These are phyloP conservation scores for Hirsutella rhossiliensis DNA, from an alignment of 2,329 filamentous ascomycete species.

Conservation along the genomic window DNA sequence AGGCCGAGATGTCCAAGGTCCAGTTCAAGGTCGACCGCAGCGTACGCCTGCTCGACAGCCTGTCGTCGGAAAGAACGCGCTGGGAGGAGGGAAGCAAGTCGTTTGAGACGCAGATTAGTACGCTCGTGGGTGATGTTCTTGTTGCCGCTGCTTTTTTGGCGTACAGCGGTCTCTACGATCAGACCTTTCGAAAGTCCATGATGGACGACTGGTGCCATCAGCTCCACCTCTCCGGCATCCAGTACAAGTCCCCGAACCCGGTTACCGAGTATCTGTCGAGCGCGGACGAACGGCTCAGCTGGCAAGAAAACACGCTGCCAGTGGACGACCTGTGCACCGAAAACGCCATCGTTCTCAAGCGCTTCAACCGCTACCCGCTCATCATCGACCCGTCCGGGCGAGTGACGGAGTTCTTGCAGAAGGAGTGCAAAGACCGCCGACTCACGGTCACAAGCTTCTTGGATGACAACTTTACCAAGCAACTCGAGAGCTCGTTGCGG, in stretches of 20 bases:
- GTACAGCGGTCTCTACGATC: slow-evolving; percentile 93
- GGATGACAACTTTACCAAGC: slow-evolving; percentile 96
- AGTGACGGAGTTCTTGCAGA: slow-evolving; percentile 88
- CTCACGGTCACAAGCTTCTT: slow-evolving; percentile 96
- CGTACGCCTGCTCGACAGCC: slow-evolving; percentile 82
- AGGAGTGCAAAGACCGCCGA: slow-evolving; percentile 84
- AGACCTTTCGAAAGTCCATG: slow-evolving; percentile 96
- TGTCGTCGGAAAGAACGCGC: slow-evolving; percentile 82
- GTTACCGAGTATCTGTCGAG: slow-evolving; percentile 95
- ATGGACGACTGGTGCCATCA: slow-evolving; percentile 96
- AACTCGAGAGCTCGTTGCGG: slow-evolving; percentile 88
- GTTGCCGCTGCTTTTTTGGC: slow-evolving; percentile 95
- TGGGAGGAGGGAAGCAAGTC: slow-evolving; percentile 98
- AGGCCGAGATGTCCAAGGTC: slow-evolving; percentile 88
- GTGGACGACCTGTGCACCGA: slow-evolving; percentile 97
- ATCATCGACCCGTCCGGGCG: slow-evolving; percentile 97
- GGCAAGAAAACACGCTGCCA: slow-evolving; percentile 88
- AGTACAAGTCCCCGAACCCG: slow-evolving; percentile 86
- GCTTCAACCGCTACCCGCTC: slow-evolving; percentile 95
- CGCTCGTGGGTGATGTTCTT: slow-evolving; percentile 87
- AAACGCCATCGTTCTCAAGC: slow-evolving; percentile 92
- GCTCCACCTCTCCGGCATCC: slow-evolving; percentile 82
- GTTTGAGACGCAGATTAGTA: slow-evolving; percentile 95
- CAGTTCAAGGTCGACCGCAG: slow-evolving; percentile 98
- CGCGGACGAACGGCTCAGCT: slow-evolving; percentile 84